Percentiles rank a stretch among this genome's conserved stretches.
phyloP scores from a whole-genome alignment of 2,329 filamentous ascomycete species.

The Keithomyces neogunnii region DNA sequence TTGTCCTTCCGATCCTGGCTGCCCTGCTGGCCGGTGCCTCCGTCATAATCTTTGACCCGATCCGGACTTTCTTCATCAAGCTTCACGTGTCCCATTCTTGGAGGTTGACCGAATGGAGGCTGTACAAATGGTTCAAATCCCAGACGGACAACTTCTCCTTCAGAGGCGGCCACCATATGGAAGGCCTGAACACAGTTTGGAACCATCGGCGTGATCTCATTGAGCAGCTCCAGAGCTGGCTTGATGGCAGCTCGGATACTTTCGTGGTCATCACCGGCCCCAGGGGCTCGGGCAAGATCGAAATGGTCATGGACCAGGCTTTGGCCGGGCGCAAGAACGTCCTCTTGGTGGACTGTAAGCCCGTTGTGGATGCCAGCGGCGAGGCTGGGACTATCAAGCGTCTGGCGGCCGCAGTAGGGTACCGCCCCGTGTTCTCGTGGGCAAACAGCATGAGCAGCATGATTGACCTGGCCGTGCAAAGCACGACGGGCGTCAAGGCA shows the following conservation, averaged over 20 bases:
- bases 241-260: constrained; percentile 81
- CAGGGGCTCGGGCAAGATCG: constrained; percentile 81
- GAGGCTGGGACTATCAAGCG: constrained; percentile 78
- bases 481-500: constrained; percentile 87
- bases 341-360: constrained; percentile 84
- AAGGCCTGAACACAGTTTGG: constrained; percentile 74
- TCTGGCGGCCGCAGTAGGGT: constrained; percentile 77
- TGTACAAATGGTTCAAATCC: constrained; percentile 72
- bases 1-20: constrained; percentile 76
- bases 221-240: constrained; percentile 72
- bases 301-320: constrained; percentile 78
- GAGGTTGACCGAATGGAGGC: constrained; percentile 60
- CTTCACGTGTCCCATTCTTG: constrained; percentile 74
- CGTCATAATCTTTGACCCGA: constrained; percentile 86
- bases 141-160: constrained; percentile 57
- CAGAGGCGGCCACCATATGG: constrained; percentile 50
- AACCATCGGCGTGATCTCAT: constrained; percentile 78
- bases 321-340: constrained; percentile 69
- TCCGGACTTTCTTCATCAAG: constrained; percentile 88
- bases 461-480: constrained; percentile 84
- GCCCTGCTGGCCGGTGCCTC: constrained; percentile 76
- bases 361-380: constrained; percentile 81
- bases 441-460: constrained; percentile 91
- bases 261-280: constrained; percentile 93
- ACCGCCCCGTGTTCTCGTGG: constrained; percentile 91